These are phyloP conservation scores for Metschnikowia hibisci DNA, from an alignment of 805 yeast genomes.

Conservation along the genomic window DNA sequence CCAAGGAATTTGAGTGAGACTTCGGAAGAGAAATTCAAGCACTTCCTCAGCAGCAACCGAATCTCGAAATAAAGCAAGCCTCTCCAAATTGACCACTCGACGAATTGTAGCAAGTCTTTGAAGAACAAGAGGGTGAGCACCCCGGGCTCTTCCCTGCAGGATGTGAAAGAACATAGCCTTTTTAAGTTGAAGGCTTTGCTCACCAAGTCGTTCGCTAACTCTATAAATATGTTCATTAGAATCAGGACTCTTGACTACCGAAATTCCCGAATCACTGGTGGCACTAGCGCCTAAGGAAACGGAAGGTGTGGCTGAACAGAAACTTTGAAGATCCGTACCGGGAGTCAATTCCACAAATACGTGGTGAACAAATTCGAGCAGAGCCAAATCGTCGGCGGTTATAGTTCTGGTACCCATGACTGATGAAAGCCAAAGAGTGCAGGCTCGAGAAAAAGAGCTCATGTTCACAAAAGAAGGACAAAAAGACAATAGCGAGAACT, in stretches of 20 bases:
- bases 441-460: conserved; percentile 1
- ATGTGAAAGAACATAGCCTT: conserved; percentile 9
- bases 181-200: neutral
- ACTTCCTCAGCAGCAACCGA: conserved; percentile 9
- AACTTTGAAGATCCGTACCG: neutral
- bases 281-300: neutral
- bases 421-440: conserved; percentile 3
- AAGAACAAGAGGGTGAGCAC: conserved; percentile 11
- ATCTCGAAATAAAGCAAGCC: conserved; percentile 13
- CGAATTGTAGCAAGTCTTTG: conserved; percentile 10
- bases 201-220: neutral
- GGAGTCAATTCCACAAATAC: conserved; percentile 3
- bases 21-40: conserved; percentile 10
- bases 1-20: conserved; percentile 11
- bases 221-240: neutral
- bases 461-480: neutral
- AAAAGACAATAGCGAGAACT: neutral
- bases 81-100: conserved; percentile 13
- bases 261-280: neutral
- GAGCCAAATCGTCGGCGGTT: conserved; percentile 1
- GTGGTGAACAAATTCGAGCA: conserved; percentile 1
- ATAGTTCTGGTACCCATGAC: conserved; percentile 2
- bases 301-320: neutral
- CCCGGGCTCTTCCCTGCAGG: conserved; percentile 13
- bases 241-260: conserved; percentile 1